Conservation (phyloP, 345 rosid genomes). For the Linum tenue region DNA sequence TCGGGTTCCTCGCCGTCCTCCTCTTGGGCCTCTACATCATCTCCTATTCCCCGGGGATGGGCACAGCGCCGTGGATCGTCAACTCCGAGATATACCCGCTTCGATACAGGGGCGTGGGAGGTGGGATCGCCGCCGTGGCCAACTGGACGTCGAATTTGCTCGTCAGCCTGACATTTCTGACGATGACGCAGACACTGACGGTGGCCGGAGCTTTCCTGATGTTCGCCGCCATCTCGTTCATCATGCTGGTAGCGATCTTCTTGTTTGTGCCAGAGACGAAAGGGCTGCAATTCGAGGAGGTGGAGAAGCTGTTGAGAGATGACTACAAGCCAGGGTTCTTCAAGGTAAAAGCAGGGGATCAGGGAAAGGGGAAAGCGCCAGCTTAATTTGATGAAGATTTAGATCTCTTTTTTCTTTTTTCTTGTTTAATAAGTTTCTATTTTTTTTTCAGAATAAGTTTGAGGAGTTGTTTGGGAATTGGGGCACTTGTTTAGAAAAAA, state of each 20-base stretch:
- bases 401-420: too few species aligned
- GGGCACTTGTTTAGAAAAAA: too few species aligned
- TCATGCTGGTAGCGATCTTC: conserved; percentile 47
- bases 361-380: too few species aligned
- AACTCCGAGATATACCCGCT: conserved; percentile 92
- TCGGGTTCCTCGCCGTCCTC: conserved; percentile 60
- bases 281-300: conserved; percentile 72
- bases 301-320: conserved; percentile 47
- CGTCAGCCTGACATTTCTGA: conserved; percentile 55
- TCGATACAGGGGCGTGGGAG: conserved; percentile 70
- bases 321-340: conserved; percentile 44
- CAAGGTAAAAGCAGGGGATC: background rate
- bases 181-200: conserved; percentile 46
- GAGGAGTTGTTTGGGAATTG: too few species aligned
- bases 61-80: conserved; percentile 74
- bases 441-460: too few species aligned
- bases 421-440: too few species aligned
- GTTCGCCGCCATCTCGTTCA: conserved; percentile 42
- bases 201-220: conserved; percentile 56
- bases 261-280: conserved; percentile 74
- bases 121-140: conserved; percentile 68
- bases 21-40: conserved; percentile 63
- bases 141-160: conserved; percentile 74
- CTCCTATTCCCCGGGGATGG: conserved; percentile 74
- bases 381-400: too few species aligned